Conservation (phyloP, 805 yeast genomes). For the Middelhovenomyces tepae region DNA sequence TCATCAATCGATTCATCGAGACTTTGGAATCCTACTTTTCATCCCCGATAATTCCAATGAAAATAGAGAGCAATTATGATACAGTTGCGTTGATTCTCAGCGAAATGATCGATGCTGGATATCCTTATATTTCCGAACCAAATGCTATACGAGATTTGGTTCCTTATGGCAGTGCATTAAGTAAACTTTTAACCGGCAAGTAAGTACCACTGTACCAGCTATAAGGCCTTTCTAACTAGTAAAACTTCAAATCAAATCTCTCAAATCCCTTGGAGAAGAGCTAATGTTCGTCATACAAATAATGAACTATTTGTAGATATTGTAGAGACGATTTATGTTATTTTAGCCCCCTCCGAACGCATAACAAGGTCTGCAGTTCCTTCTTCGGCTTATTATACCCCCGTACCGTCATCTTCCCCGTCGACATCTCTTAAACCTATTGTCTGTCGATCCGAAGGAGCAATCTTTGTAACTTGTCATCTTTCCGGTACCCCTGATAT, state of each 20-base stretch:
- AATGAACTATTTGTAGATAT: constrained; percentile 86
- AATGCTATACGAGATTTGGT: constrained; percentile 62
- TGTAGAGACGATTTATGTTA: constrained; percentile 52
- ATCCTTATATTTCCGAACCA: constrained; percentile 63
- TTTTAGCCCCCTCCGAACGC: constrained; percentile 32
- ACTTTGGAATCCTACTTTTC: constrained; percentile 53
- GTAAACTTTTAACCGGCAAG: constrained; percentile 38
- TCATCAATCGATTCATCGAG: constrained; percentile 41
- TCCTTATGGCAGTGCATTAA: constrained; percentile 52
- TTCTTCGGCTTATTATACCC: constrained; percentile 25
- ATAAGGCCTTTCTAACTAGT: too few relatives aligned
- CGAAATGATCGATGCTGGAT: constrained; percentile 71
- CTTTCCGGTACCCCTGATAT: constrained; percentile 74
- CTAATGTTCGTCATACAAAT: constrained; percentile 60
- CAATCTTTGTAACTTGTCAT: constrained; percentile 52
- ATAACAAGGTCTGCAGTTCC: constrained; percentile 1
- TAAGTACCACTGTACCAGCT: too few relatives aligned
- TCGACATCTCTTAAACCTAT: constrained; percentile 18
- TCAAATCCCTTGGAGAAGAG: constrained; percentile 67
- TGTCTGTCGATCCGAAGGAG: constrained; percentile 44
- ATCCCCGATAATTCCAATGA: constrained; percentile 44
- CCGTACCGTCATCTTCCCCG: constrained; percentile 6
- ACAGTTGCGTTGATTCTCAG: constrained; percentile 60
- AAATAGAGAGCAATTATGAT: constrained; percentile 62
- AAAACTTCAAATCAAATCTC: constrained; percentile 15